These are phyloP conservation scores for Cystobasidium slooffiae DNA, from an alignment of 1,284 basidiomycete species.

Conservation along the genomic window DNA sequence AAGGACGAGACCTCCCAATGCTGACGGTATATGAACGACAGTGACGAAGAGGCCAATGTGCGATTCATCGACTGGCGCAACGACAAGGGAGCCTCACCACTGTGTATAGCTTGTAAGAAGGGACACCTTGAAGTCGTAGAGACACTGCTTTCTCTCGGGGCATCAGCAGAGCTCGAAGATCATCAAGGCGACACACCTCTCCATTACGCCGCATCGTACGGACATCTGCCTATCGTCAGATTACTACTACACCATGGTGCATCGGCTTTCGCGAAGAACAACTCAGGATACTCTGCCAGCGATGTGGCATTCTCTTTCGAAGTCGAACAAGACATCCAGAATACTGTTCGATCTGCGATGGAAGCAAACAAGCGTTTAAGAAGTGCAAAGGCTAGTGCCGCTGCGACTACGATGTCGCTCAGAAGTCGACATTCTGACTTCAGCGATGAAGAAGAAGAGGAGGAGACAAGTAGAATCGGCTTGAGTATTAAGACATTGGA, in stretches of 20 bases:
- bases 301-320: constrained; percentile 29
- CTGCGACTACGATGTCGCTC: background rate
- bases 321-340: constrained; percentile 37
- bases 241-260: constrained; percentile 26
- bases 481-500: too few species aligned
- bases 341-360: constrained; percentile 31
- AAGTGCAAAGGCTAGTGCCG: constrained; percentile 15
- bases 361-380: constrained; percentile 33
- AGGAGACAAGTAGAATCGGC: background rate
- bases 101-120: constrained; percentile 29
- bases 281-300: constrained; percentile 20
- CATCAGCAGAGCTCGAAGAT: constrained; percentile 20
- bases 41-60: constrained; percentile 30
- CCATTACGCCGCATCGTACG: constrained; percentile 31
- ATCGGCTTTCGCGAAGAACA: constrained; percentile 37
- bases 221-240: constrained; percentile 14
- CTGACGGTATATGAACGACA: background rate
- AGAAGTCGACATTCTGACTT: background rate
- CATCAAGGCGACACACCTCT: constrained; percentile 37
- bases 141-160: constrained; percentile 18
- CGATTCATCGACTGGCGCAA: constrained; percentile 40
- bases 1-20: background rate
- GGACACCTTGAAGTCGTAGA: constrained; percentile 12
- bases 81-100: constrained; percentile 18
- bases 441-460: background rate